Conservation (phyloP, 2,329 filamentous ascomycete genomes). For the Rhinocladiella mackenziei region DNA sequence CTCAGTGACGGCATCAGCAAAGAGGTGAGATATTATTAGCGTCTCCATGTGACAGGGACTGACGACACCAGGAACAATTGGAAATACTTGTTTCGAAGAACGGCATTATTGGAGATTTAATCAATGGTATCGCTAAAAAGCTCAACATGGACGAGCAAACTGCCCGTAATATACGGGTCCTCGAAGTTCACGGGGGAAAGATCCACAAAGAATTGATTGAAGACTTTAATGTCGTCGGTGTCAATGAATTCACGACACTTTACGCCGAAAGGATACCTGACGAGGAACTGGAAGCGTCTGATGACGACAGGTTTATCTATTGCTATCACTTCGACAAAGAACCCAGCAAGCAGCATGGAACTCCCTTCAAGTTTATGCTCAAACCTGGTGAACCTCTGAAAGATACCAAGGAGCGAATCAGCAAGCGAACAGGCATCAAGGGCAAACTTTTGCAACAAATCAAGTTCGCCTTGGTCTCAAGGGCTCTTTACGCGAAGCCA, state of each 20-base stretch:
- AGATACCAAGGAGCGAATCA: conserved; percentile 90
- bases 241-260: conserved; percentile 80
- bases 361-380: conserved; percentile 86
- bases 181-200: conserved; percentile 77
- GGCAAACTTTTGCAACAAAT: conserved; percentile 99
- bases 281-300: conserved; percentile 59
- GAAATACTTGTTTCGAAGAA: conserved; percentile 87
- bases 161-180: conserved; percentile 69
- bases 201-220: conserved; percentile 72
- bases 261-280: conserved; percentile 78
- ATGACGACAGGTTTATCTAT: conserved; percentile 65
- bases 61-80: conserved; percentile 57
- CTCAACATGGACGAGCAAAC: conserved; percentile 73
- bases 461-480: conserved; percentile 80
- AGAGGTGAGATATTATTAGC: conserved; percentile 56
- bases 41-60: background rate
- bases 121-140: conserved; percentile 74
- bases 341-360: conserved; percentile 73
- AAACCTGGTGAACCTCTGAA: conserved; percentile 80
- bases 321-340: conserved; percentile 94
- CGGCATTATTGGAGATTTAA: conserved; percentile 72
- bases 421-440: conserved; percentile 88
- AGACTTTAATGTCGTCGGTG: conserved; percentile 69
- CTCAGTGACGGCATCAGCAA: conserved; percentile 87
- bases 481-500: conserved; percentile 69